Evolutionary conservation across 1,284 basidiomycete genomes (phyloP).

Genomic region (Apiotrichum mycotoxinovorans): DNA sequence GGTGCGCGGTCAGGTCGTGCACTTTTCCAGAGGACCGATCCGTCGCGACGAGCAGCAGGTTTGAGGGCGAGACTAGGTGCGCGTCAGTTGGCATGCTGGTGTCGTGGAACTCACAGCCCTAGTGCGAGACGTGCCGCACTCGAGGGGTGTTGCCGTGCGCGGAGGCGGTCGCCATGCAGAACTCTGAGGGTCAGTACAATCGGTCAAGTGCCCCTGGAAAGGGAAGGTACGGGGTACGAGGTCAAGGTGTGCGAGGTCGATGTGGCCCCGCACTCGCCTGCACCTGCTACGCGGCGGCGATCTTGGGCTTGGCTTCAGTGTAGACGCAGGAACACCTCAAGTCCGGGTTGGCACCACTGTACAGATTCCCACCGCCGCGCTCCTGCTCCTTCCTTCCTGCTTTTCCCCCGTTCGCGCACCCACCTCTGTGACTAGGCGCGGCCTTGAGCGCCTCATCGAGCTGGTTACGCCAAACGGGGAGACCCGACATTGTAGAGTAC

Average conservation of each 20-base stretch:
- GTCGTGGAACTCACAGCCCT: neutral
- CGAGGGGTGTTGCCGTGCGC: slow-evolving; percentile 4
- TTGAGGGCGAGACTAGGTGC: slow-evolving; percentile 11
- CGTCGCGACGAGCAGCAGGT: slow-evolving; percentile 8
- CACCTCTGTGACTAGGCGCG: neutral
- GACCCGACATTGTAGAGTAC: neutral
- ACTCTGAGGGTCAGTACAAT: neutral
- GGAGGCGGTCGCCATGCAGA: slow-evolving; percentile 1
- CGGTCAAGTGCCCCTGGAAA: too few relatives aligned
- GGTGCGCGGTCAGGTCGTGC: slow-evolving; percentile 4
- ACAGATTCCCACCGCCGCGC: too few relatives aligned
- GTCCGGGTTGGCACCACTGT: too few relatives aligned
- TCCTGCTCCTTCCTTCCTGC: too few relatives aligned
- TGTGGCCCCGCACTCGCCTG: too few relatives aligned
- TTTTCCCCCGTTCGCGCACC: neutral
- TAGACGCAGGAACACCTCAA: too few relatives aligned
- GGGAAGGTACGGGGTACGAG: too few relatives aligned
- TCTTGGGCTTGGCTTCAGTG: too few relatives aligned
- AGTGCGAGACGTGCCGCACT: slow-evolving; percentile 2
- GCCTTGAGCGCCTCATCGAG: neutral
- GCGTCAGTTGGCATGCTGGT: neutral
- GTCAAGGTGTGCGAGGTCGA: too few relatives aligned
- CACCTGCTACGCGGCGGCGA: too few relatives aligned
- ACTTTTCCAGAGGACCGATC: slow-evolving; percentile 9
- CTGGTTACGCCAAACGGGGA: slow-evolving; percentile 2